A percentile compares a stretch with the other conserved stretches of the same genome.
Conservation (phyloP, 2,329 filamentous ascomycete species). For the Ascochyta fabae region DNA sequence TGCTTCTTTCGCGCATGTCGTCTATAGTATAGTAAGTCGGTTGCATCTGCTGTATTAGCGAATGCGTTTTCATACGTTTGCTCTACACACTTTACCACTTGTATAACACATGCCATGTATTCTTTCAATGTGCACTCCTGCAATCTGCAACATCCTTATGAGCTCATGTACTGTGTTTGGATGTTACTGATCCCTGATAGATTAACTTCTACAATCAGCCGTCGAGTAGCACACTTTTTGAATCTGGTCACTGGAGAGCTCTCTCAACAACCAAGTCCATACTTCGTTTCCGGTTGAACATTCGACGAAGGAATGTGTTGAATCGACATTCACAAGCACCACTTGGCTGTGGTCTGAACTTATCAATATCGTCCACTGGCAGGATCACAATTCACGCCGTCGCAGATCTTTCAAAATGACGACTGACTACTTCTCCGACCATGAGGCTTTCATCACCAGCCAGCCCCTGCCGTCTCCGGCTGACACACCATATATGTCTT, state of each 20-base stretch:
- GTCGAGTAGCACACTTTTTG: background rate
- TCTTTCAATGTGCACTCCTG: background rate
- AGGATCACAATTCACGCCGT: background rate
- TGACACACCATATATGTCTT: slow-evolving; percentile 73
- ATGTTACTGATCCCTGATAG: slow-evolving; percentile 6
- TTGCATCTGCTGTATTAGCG: background rate
- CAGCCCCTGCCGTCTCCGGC: slow-evolving; percentile 71
- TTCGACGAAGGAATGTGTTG: slow-evolving; percentile 38
- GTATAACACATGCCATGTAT: background rate
- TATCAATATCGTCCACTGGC: background rate
- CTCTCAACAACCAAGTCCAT: background rate
- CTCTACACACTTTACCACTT: background rate
- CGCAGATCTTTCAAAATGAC: slow-evolving; percentile 32
- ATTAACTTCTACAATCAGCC: background rate
- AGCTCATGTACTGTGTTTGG: background rate
- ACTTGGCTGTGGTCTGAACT: slow-evolving; percentile 40
- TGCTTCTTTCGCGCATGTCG: slow-evolving; percentile 8
- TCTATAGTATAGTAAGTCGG: slow-evolving; percentile 6
- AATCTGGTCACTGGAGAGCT: background rate
- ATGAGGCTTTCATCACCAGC: slow-evolving; percentile 49
- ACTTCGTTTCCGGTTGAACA: background rate
- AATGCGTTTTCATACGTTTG: background rate
- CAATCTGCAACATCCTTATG: background rate
- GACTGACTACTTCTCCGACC: slow-evolving; percentile 57
- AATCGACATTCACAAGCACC: slow-evolving; percentile 25